Conservation (phyloP, 306 rosid species). For the Lagenaria siceraria region DNA sequence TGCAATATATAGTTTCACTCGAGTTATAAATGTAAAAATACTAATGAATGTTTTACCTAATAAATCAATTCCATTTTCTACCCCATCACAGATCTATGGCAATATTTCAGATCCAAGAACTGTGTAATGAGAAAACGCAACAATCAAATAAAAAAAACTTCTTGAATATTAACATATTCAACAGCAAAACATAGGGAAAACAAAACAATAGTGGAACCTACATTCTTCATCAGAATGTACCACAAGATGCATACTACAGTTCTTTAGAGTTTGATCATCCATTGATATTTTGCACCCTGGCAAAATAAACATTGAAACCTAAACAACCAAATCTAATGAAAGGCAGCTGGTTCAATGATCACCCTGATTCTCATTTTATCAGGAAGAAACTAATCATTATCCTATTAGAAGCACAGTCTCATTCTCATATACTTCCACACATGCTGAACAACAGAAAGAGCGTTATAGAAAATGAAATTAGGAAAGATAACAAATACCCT, state of each 20-base stretch:
- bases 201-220: background rate
- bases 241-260: background rate
- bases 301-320: background rate
- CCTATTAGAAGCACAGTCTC: background rate
- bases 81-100: background rate
- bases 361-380: background rate
- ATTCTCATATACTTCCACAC: background rate
- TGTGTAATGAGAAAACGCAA: background rate
- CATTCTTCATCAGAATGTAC: conserved; percentile 2
- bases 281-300: background rate
- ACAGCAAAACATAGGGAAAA: background rate
- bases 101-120: background rate
- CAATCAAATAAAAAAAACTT: background rate
- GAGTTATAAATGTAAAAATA: background rate
- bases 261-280: background rate
- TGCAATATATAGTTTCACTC: background rate
- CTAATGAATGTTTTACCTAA: background rate
- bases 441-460: background rate
- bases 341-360: background rate
- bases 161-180: background rate
- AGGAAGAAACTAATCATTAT: background rate
- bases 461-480: background rate
- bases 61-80: background rate
- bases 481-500: background rate
- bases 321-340: background rate